phyloP scores from a whole-genome alignment of 176 grass and related monocot genomes.

The Oryza longistaminata region DNA sequence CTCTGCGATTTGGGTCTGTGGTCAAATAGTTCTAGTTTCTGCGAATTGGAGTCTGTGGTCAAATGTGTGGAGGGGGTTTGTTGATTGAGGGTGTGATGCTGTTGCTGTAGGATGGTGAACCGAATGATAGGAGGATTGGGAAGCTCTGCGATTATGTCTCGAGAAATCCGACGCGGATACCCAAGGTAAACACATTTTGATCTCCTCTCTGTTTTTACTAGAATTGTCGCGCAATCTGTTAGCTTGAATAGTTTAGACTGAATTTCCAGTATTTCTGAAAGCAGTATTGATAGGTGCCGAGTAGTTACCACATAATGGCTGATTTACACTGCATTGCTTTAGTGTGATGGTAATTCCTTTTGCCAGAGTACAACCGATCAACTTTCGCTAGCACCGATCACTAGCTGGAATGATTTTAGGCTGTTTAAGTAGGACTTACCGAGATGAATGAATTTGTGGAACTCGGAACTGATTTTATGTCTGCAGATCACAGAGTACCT shows the following conservation, averaged over 20 bases:
- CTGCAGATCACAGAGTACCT: conserved; percentile 79
- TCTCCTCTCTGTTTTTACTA: not conserved
- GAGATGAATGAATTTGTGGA: not conserved
- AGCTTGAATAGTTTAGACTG: not conserved
- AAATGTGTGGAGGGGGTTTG: not conserved
- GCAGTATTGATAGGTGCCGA: not conserved
- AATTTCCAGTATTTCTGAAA: not conserved
- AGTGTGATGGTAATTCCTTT: not conserved
- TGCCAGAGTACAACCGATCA: not conserved
- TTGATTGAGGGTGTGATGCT: conserved; percentile 6
- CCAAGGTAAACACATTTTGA: conserved; percentile 60
- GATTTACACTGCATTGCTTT: not conserved
- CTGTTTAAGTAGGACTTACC: not conserved
- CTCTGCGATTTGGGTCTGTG: too few relatives aligned
- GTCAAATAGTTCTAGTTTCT: not conserved
- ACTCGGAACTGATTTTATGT: conserved; percentile 5
- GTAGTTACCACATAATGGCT: not conserved
- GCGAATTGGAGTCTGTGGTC: not conserved
- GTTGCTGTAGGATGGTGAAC: conserved; percentile 74
- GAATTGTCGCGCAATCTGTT: not conserved
- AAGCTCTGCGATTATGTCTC: conserved; percentile 94
- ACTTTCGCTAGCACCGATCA: not conserved
- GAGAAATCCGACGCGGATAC: conserved; percentile 80
- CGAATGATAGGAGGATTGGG: conserved; percentile 86
- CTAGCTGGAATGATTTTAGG: conserved; percentile 3